phyloP scores from a whole-genome alignment of 192 early-diverging fungal species.

The Coemansia sp. region DNA sequence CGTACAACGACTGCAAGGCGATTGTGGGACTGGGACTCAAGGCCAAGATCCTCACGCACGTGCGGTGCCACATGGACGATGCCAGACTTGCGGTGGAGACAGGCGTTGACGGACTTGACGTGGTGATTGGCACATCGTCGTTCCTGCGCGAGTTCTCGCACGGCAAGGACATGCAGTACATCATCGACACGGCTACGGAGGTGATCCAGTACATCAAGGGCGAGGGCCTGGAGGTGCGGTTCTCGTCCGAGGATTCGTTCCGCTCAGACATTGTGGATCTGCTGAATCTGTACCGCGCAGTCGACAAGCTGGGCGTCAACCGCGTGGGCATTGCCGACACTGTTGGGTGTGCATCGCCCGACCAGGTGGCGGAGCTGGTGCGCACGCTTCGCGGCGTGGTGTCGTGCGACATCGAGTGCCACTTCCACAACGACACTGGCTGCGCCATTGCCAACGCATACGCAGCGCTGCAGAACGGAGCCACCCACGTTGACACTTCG shows the following conservation, averaged over 20 bases:
- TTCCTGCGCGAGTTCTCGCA: slow-evolving; percentile 98
- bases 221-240: slow-evolving; percentile 96
- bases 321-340: slow-evolving; percentile 99
- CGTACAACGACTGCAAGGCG: slow-evolving; percentile 86
- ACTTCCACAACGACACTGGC: slow-evolving; percentile 99
- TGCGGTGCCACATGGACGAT: slow-evolving; percentile 99
- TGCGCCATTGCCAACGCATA: slow-evolving; percentile 99
- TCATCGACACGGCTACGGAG: slow-evolving; percentile 93
- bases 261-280: slow-evolving; percentile 96
- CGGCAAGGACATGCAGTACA: slow-evolving; percentile 99
- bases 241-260: slow-evolving; percentile 99
- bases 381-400: slow-evolving; percentile 93
- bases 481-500: slow-evolving; percentile 98
- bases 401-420: slow-evolving; percentile 98
- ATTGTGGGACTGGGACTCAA: slow-evolving; percentile 93
- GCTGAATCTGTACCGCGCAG: slow-evolving; percentile 92
- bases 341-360: slow-evolving; percentile 96
- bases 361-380: slow-evolving; percentile 97
- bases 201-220: slow-evolving; percentile 95
- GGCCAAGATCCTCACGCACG: slow-evolving; percentile 96
- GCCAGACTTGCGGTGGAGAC: slow-evolving; percentile 95
- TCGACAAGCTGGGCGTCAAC: slow-evolving; percentile 98
- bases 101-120: slow-evolving; percentile 95
- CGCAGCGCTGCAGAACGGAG: slow-evolving; percentile 94
- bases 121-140: slow-evolving; percentile 97